phyloP scores from a whole-genome alignment of 306 rosid genomes.

The Oemleria cerasiformis region DNA sequence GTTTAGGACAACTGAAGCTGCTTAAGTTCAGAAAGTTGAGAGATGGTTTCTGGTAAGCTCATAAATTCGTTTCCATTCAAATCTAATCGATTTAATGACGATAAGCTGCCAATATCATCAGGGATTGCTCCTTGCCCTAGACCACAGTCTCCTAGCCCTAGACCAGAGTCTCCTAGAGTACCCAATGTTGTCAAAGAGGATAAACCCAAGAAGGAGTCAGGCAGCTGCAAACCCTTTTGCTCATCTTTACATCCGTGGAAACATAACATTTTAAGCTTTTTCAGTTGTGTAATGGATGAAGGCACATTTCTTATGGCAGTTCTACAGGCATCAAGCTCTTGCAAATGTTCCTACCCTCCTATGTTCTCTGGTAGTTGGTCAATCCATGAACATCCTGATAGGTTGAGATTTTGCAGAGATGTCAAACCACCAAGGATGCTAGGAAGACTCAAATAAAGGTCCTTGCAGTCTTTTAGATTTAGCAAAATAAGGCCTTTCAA shows the following conservation, averaged over 20 bases:
- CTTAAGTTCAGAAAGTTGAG: background rate
- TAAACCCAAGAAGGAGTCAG: background rate
- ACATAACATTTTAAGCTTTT: background rate
- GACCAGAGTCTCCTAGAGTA: too few relatives aligned
- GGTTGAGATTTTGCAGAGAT: background rate
- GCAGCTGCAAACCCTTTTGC: background rate
- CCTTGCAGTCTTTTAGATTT: background rate
- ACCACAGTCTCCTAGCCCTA: background rate
- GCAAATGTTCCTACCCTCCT: slow-evolving; percentile 2
- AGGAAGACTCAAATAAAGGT: background rate
- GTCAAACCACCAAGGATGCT: background rate
- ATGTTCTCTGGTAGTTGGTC: slow-evolving; percentile 9
- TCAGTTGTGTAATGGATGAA: background rate
- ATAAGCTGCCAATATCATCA: background rate
- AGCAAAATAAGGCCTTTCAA: background rate
- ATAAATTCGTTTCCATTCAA: background rate
- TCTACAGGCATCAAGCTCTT: slow-evolving; percentile 18
- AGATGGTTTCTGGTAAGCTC: background rate
- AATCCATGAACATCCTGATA: background rate
- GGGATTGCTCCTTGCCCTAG: background rate
- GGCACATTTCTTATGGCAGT: slow-evolving; percentile 10
- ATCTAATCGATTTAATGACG: background rate
- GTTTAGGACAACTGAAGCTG: background rate
- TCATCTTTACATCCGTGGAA: background rate
- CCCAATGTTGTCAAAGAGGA: background rate